Conservation (phyloP, 495 filamentous ascomycete genomes). For the Penicillium malachiteum region DNA sequence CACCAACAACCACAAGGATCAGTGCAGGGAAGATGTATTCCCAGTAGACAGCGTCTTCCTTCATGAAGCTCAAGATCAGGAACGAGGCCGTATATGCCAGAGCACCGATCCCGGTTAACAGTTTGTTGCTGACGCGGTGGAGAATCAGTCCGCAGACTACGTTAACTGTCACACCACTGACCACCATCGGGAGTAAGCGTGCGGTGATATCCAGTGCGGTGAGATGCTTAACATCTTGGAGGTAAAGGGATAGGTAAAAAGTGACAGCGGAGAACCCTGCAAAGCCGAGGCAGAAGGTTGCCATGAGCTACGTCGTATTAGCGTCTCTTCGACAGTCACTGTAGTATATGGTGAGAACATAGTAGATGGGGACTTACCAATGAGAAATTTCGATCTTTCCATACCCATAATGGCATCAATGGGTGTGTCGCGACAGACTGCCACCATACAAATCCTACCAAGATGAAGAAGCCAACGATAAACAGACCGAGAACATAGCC, state of each 20-base stretch:
- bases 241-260: constrained; percentile 42
- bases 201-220: constrained; percentile 48
- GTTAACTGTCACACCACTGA: constrained; percentile 54
- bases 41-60: constrained; percentile 56
- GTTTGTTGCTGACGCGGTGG: constrained; percentile 50
- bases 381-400: constrained; percentile 40
- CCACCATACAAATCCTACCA: constrained; percentile 62
- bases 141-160: constrained; percentile 54
- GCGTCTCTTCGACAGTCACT: background rate
- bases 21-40: constrained; percentile 50
- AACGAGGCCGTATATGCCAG: constrained; percentile 47
- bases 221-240: constrained; percentile 42
- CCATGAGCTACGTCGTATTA: constrained; percentile 25
- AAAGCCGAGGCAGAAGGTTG: constrained; percentile 35
- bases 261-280: constrained; percentile 34
- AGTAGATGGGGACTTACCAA: constrained; percentile 21
- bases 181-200: constrained; percentile 55
- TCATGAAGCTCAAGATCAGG: constrained; percentile 52
- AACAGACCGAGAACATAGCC: constrained; percentile 66
- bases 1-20: constrained; percentile 50
- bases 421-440: constrained; percentile 42
- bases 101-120: constrained; percentile 45
- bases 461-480: constrained; percentile 57
- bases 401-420: constrained; percentile 40
- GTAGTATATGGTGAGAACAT: background rate